Evolutionary conservation across 495 filamentous ascomycete species (phyloP).

Genomic region (Neurospora africana): DNA sequence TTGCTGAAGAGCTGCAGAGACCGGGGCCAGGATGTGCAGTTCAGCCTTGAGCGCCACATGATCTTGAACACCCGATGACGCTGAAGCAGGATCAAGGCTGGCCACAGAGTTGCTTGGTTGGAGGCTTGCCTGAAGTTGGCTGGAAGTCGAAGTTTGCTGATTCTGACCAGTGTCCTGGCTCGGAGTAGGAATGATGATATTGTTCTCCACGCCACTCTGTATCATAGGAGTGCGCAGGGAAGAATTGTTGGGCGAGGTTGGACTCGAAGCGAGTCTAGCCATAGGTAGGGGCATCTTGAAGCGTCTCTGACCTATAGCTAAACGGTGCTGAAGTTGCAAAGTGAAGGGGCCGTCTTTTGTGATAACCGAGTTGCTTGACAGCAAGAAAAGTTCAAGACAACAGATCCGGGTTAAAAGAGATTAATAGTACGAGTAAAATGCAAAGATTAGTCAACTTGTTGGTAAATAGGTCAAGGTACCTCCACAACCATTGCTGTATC

Average conservation of each 20-base stretch:
- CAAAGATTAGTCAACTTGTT: background rate
- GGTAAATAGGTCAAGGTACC: background rate
- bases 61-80: background rate
- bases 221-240: background rate
- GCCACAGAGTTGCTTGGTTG: background rate
- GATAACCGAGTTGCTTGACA: background rate
- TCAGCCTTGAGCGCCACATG: background rate
- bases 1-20: background rate
- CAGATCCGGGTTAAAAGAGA: background rate
- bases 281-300: background rate
- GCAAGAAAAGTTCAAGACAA: background rate
- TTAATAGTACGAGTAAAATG: background rate
- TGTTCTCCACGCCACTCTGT: background rate
- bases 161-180: background rate
- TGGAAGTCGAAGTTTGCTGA: background rate
- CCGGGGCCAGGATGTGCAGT: background rate
- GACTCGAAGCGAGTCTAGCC: background rate
- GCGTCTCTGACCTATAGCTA: background rate
- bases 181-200: background rate
- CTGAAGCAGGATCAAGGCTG: background rate
- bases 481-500: background rate
- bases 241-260: background rate
- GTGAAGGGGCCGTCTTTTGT: background rate
- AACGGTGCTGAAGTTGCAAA: background rate
- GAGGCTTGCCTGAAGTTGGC: background rate